Evolutionary conservation across 352 stramenopile genomes (phyloP).

Genomic region (Phytophthora idaei): DNA sequence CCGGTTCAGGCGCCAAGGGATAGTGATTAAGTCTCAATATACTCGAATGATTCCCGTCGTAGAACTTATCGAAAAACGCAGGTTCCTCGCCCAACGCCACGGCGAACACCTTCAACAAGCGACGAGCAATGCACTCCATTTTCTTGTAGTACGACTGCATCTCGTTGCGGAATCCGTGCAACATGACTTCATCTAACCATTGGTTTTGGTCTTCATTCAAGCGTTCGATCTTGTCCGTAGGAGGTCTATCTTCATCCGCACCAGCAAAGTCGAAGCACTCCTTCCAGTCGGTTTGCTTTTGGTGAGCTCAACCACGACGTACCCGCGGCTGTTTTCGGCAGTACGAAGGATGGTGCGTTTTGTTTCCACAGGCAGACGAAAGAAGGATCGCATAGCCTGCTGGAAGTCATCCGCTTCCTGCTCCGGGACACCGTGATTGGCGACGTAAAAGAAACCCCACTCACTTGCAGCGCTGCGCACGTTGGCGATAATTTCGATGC

Average conservation of each 20-base stretch:
- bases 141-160: conserved; percentile 51
- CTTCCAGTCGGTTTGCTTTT: conserved; percentile 95
- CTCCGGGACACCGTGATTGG: conserved; percentile 74
- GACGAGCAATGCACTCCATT: conserved; percentile 58
- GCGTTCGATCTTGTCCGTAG: conserved; percentile 40
- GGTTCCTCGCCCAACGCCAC: conserved; percentile 53
- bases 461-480: conserved; percentile 40
- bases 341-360: conserved; percentile 71
- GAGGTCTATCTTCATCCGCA: conserved; percentile 41
- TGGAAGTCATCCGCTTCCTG: conserved; percentile 75
- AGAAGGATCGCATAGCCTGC: conserved; percentile 78
- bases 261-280: conserved; percentile 82
- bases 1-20: conserved; percentile 61
- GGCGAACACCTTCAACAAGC: conserved; percentile 61
- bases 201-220: conserved; percentile 69
- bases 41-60: conserved; percentile 74
- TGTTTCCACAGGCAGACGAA: conserved; percentile 64
- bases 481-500: conserved; percentile 42
- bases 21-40: conserved; percentile 94
- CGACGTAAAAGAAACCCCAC: conserved; percentile 94
- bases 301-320: conserved; percentile 94
- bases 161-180: conserved; percentile 61
- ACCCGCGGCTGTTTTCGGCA: conserved; percentile 87
- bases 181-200: conserved; percentile 49
- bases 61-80: conserved; percentile 69